Conservation (phyloP, 352 stramenopile species). For the Phytophthora palmivora region DNA sequence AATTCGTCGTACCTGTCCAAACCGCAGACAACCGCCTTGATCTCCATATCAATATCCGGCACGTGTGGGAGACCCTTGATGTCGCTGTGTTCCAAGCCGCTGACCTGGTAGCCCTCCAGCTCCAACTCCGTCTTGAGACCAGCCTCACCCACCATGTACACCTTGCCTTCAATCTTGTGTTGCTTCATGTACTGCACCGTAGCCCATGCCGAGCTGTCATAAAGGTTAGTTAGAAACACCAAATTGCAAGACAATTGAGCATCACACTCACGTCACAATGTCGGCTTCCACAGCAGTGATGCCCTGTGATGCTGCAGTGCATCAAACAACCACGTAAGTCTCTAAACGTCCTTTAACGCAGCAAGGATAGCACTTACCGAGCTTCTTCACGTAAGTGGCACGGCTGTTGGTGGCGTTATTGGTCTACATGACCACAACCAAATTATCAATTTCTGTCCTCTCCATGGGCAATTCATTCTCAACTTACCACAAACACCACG, state of each 20-base stretch:
- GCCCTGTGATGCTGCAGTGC: constrained; percentile 66
- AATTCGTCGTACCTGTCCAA: constrained; percentile 58
- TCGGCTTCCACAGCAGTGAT: constrained; percentile 71
- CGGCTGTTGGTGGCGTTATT: constrained; percentile 89
- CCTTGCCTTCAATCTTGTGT: constrained; percentile 76
- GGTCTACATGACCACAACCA: constrained; percentile 49
- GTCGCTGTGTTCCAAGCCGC: constrained; percentile 73
- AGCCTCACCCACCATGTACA: constrained; percentile 86
- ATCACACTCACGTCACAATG: constrained; percentile 77
- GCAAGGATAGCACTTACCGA: constrained; percentile 47
- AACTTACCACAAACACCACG: constrained; percentile 81
- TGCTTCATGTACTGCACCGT: constrained; percentile 86
- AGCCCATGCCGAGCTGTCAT: constrained; percentile 76
- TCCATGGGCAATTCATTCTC: background rate
- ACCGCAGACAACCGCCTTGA: constrained; percentile 83
- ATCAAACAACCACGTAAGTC: constrained; percentile 8
- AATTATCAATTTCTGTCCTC: constrained; percentile 7
- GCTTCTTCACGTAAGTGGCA: constrained; percentile 85
- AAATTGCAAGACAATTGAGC: background rate
- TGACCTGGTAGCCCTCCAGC: constrained; percentile 71
- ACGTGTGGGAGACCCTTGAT: constrained; percentile 72
- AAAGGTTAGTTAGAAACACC: background rate
- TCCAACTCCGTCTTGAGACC: constrained; percentile 73
- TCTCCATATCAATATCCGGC: constrained; percentile 71
- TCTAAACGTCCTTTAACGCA: background rate